These are phyloP conservation scores for Obelidium mucronatum DNA, from an alignment of 192 early-diverging fungal species.

Conservation along the genomic window DNA sequence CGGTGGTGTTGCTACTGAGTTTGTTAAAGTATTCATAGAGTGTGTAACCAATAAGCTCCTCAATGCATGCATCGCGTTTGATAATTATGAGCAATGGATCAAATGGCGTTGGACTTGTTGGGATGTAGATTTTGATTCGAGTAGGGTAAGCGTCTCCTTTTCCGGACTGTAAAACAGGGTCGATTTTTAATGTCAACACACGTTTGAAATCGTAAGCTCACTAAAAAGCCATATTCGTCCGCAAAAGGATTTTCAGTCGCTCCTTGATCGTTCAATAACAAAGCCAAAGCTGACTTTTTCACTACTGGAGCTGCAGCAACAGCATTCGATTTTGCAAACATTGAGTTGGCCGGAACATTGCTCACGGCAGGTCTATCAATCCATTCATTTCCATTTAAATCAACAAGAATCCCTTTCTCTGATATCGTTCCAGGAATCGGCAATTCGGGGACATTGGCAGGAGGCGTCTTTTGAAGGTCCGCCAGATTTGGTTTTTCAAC, in stretches of 20 bases:
- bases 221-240: slow-evolving; percentile 49
- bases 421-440: too few species aligned
- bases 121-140: slow-evolving; percentile 50
- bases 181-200: not conserved
- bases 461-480: too few species aligned
- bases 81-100: slow-evolving; percentile 70
- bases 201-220: slow-evolving; percentile 35
- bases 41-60: slow-evolving; percentile 93
- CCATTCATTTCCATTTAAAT: too few species aligned
- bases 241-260: slow-evolving; percentile 55
- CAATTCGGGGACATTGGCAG: too few species aligned
- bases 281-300: slow-evolving; percentile 45
- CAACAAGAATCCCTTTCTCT: too few species aligned
- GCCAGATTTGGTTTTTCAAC: too few species aligned
- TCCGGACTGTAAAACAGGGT: slow-evolving; percentile 39
- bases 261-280: slow-evolving; percentile 43
- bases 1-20: not conserved
- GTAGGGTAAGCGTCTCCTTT: slow-evolving; percentile 52
- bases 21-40: slow-evolving; percentile 86
- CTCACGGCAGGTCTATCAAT: too few species aligned
- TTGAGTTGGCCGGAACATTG: too few species aligned
- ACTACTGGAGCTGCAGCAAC: too few species aligned
- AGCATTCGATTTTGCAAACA: too few species aligned
- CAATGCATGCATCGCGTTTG: slow-evolving; percentile 81
- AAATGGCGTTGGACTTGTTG: slow-evolving; percentile 40